Evolutionary conservation across 2,329 filamentous ascomycete genomes (phyloP), one percentile per base, ranked within the genome.

Genomic region (Diaporthe sp.): DNA sequence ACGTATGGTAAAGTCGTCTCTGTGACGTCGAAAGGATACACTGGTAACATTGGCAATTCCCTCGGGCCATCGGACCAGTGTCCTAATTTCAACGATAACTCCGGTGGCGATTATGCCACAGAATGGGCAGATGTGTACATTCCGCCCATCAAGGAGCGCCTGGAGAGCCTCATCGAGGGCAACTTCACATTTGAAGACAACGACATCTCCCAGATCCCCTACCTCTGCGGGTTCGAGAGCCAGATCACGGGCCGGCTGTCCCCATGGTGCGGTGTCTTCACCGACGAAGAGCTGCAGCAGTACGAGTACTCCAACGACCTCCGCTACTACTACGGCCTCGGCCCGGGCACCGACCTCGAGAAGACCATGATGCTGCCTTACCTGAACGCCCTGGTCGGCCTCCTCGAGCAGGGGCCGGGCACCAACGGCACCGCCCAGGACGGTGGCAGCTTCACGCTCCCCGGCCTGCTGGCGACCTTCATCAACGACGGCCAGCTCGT

Each of bases 231-330:
- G 1, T 94, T 93, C 75, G 92, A 94, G 79, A 91, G 89, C 4
- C 92, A 94, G 79, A 93, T 94, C 77, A 90, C 87, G 0, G 92
- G 92, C 1, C 84, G 83, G 2, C 81, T 90, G 5, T 93, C 90
- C 6, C 90, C 91, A 0, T 94, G 90, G 85, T 94, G 92, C 80
- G 84, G 85, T 69, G 85, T 92, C 22, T 92, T 93, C 79, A 91
- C 88, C 4, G 85, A 92, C 46, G 85, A 90, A 3, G 92, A 94
- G 81, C 86, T 93, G 73, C 84, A 88, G 42, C 83, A 89, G 78
- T 94, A 94, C 78, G 91, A 94, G 79, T 94, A 94, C 81, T 86
- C 88, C 2, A 91, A 94, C 77, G 92, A 94, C 79, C 83, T 94
- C 53, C 88, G 91, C 42, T 94, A 94, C 82, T 93, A 90, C 83